phyloP scores from a whole-genome alignment of 1,284 basidiomycete species.

The Stygiomarasmius scandens region DNA sequence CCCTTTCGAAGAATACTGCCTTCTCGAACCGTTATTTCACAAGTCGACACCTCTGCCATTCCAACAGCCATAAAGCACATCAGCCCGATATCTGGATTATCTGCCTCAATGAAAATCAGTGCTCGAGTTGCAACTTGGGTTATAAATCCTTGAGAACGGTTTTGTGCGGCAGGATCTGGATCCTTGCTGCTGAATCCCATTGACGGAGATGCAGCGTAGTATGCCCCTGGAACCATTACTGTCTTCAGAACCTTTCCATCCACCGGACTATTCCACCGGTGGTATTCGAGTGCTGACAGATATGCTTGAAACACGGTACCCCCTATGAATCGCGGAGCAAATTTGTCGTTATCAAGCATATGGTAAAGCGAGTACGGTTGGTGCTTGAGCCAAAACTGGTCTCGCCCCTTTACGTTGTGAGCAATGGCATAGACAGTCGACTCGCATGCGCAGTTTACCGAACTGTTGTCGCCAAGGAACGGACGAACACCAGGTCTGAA shows the following conservation, averaged over 20 bases:
- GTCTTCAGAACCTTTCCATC: slow-evolving; percentile 47
- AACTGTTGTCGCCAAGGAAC: slow-evolving; percentile 32
- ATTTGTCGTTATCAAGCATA: slow-evolving; percentile 32
- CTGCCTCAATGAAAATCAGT: slow-evolving; percentile 43
- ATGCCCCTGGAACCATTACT: slow-evolving; percentile 49
- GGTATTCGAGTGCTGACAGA: slow-evolving; percentile 50
- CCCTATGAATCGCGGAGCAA: slow-evolving; percentile 38
- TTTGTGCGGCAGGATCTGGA: slow-evolving; percentile 26
- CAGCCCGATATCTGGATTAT: slow-evolving; percentile 39
- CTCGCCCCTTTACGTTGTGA: slow-evolving; percentile 27
- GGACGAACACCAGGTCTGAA: slow-evolving; percentile 36
- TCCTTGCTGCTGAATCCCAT: slow-evolving; percentile 13
- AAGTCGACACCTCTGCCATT: slow-evolving; percentile 47
- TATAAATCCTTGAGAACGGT: slow-evolving; percentile 27
- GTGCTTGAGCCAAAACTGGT: slow-evolving; percentile 36
- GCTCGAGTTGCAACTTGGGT: slow-evolving; percentile 34
- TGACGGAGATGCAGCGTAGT: slow-evolving; percentile 44
- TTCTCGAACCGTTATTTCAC: slow-evolving; percentile 26
- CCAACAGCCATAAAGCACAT: slow-evolving; percentile 43
- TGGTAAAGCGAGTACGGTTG: slow-evolving; percentile 36
- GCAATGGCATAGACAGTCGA: slow-evolving; percentile 37
- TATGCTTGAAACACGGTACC: slow-evolving; percentile 60
- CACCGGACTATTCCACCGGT: slow-evolving; percentile 59
- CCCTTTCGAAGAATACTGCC: slow-evolving; percentile 22
- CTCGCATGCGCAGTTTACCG: slow-evolving; percentile 39